Evolutionary conservation across 495 filamentous ascomycete genomes (phyloP).

Genomic region (Massariosphaeria phaeospora): DNA sequence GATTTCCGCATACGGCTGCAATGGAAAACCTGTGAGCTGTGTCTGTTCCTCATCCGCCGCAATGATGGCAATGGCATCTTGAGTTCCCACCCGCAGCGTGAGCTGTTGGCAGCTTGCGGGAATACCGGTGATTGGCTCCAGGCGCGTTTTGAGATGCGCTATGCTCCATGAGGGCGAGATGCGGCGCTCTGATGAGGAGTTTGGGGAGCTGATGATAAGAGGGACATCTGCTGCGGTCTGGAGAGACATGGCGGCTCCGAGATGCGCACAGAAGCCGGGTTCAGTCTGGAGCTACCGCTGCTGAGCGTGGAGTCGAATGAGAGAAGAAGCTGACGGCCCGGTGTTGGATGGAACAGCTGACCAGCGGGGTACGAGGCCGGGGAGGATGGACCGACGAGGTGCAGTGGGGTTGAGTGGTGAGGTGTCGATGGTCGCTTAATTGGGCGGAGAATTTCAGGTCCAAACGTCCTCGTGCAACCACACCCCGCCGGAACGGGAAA

Average conservation of each 20-base stretch:
- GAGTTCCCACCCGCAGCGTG: slow-evolving; percentile 54
- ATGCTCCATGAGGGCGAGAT: slow-evolving; percentile 92
- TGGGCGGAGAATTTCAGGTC: slow-evolving; percentile 4
- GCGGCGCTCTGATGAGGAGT: slow-evolving; percentile 73
- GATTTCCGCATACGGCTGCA: slow-evolving; percentile 69
- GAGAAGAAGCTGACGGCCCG: slow-evolving; percentile 1
- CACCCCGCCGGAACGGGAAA: slow-evolving; percentile 1
- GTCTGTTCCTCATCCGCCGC: slow-evolving; percentile 64
- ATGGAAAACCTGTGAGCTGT: slow-evolving; percentile 55
- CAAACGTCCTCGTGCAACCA: neutral
- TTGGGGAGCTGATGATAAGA: slow-evolving; percentile 73
- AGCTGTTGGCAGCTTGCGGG: slow-evolving; percentile 75
- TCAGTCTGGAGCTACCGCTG: too few species aligned
- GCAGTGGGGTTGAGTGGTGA: neutral
- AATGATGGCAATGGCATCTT: slow-evolving; percentile 53
- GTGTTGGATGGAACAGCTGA: slow-evolving; percentile 1
- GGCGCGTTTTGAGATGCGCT: slow-evolving; percentile 74
- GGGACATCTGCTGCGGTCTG: slow-evolving; percentile 73
- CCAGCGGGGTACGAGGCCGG: neutral
- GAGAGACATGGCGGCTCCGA: slow-evolving; percentile 43
- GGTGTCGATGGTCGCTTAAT: slow-evolving; percentile 3
- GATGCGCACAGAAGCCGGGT: too few species aligned
- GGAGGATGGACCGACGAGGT: neutral
- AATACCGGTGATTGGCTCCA: slow-evolving; percentile 91
- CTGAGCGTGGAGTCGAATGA: too few species aligned